Evolutionary conservation across 2,329 filamentous ascomycete species (phyloP).

Genomic region (Fusarium globosum): DNA sequence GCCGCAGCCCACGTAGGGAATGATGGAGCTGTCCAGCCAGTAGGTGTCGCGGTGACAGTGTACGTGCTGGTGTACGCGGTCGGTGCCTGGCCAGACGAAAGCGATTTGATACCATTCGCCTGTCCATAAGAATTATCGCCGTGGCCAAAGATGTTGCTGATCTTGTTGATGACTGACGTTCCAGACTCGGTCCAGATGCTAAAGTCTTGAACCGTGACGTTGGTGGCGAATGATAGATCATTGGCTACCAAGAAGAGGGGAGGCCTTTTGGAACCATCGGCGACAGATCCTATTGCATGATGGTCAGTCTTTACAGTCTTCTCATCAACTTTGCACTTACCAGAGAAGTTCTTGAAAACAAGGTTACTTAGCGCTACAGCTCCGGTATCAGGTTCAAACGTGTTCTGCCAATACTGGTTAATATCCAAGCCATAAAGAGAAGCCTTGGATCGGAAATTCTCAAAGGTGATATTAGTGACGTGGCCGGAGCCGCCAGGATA

Average conservation of each 20-base stretch:
- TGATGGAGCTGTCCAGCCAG: neutral
- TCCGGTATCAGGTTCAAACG: neutral
- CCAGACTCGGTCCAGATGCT: neutral
- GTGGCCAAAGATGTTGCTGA: neutral
- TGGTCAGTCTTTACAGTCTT: accelerated
- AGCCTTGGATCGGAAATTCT: neutral
- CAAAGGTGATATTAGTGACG: neutral
- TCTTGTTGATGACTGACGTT: neutral
- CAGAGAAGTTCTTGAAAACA: neutral
- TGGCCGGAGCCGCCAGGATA: neutral
- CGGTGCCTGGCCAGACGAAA: neutral
- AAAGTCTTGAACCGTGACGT: neutral
- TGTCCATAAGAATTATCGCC: neutral
- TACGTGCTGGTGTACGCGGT: neutral
- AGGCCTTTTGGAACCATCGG: neutral
- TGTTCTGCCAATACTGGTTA: slow-evolving; percentile 2
- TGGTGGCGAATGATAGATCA: neutral
- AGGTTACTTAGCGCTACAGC: neutral
- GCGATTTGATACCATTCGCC: neutral
- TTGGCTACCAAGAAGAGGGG: neutral
- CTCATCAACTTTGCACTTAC: neutral
- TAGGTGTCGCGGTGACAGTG: neutral
- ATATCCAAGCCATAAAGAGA: neutral
- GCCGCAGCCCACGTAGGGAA: neutral
- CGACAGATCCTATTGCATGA: neutral